Conservation (phyloP, 2,329 filamentous ascomycete genomes). For the Rhinocladiella mackenziei region DNA sequence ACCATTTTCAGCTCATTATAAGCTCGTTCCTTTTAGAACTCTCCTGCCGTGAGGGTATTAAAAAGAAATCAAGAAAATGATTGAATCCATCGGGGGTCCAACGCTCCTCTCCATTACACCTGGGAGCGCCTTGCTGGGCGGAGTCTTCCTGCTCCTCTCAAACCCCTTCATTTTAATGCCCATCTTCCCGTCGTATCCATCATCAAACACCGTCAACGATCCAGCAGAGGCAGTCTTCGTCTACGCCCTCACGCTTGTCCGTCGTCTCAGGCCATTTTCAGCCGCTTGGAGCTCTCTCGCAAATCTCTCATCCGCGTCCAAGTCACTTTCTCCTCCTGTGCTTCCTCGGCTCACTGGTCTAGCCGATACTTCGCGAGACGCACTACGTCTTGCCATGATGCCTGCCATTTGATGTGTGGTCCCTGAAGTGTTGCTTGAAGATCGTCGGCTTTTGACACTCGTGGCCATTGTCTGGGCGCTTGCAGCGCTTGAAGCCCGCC, state of each 20-base stretch:
- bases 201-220: slow-evolving; percentile 1
- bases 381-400: slow-evolving; percentile 12
- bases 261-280: slow-evolving; percentile 28
- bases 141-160: slow-evolving; percentile 1
- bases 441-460: slow-evolving; percentile 22
- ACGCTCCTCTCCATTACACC: no score
- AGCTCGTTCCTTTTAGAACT: slow-evolving; percentile 1
- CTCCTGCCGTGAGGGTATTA: slow-evolving; percentile 13
- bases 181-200: slow-evolving; percentile 14
- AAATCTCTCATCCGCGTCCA: slow-evolving; percentile 26
- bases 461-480: slow-evolving; percentile 18
- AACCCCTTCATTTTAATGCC: slow-evolving; percentile 7
- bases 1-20: not conserved
- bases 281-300: slow-evolving; percentile 28
- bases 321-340: slow-evolving; percentile 23
- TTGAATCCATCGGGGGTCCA: not conserved
- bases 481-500: slow-evolving; percentile 24
- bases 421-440: slow-evolving; percentile 27
- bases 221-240: slow-evolving; percentile 5
- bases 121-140: not conserved
- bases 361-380: slow-evolving; percentile 8
- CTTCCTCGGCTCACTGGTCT: slow-evolving; percentile 16
- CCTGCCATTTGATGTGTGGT: slow-evolving; percentile 18
- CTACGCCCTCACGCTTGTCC: slow-evolving; percentile 29
- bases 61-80: not conserved